Evolutionary conservation across 305 asterid species (phyloP).

Genomic region (Fraxinus velutina): DNA sequence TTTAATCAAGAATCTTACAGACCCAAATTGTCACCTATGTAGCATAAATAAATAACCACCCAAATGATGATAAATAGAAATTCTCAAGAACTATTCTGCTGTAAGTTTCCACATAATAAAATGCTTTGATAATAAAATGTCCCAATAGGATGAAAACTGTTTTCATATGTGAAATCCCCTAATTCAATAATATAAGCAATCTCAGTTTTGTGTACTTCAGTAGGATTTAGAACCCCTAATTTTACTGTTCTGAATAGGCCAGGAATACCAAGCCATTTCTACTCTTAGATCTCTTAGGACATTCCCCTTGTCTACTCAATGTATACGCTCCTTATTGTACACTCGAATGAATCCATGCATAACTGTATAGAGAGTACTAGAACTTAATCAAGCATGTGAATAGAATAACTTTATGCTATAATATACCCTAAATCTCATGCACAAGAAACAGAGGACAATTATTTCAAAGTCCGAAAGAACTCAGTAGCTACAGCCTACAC

Average conservation of each 20-base stretch:
- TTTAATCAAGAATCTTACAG: background rate
- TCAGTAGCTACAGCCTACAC: background rate
- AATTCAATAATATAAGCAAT: background rate
- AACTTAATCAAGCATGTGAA: background rate
- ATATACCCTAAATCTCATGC: background rate
- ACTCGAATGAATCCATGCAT: background rate
- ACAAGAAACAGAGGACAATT: background rate
- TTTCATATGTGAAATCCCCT: background rate
- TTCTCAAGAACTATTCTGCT: background rate
- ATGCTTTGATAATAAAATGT: background rate
- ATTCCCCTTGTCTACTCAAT: background rate
- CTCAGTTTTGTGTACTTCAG: background rate
- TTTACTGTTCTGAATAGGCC: background rate
- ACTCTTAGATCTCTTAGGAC: background rate
- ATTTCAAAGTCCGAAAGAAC: background rate
- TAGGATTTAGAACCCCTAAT: background rate
- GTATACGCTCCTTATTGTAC: background rate
- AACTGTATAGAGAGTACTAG: background rate
- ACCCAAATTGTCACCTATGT: background rate
- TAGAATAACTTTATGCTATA: background rate
- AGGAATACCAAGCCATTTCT: background rate
- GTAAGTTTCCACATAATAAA: background rate
- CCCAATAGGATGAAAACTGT: background rate
- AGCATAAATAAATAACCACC: background rate
- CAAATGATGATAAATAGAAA: background rate